phyloP scores from a whole-genome alignment of 148 eudicot genomes.

The Oxyria digyna region DNA sequence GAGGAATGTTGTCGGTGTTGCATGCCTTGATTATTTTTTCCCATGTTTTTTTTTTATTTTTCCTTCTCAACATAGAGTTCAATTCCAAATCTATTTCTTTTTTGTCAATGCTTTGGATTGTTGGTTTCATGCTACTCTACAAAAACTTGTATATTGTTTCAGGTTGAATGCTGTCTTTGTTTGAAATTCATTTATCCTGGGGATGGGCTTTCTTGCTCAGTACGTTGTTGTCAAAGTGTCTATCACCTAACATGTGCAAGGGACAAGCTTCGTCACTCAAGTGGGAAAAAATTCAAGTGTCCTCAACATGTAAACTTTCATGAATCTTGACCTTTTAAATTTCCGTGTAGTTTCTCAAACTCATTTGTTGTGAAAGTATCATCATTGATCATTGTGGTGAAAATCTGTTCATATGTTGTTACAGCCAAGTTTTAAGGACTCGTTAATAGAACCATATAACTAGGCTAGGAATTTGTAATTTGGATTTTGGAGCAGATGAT shows the following conservation, averaged over 20 bases:
- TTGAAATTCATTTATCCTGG: slow-evolving; percentile 39
- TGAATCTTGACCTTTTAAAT: background rate
- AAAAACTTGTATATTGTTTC: slow-evolving; percentile 6
- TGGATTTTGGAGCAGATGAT: too few species aligned
- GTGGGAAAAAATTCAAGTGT: slow-evolving; percentile 51
- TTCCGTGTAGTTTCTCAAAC: background rate
- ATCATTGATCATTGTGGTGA: background rate
- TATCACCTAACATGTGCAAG: slow-evolving; percentile 59
- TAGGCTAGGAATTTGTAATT: background rate
- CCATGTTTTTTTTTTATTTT: background rate
- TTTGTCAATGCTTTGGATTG: background rate
- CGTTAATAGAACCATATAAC: background rate
- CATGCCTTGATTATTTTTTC: background rate
- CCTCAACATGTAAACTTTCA: slow-evolving; percentile 65
- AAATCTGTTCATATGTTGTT: background rate
- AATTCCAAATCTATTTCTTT: background rate
- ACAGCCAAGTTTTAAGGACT: background rate
- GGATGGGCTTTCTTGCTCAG: slow-evolving; percentile 49
- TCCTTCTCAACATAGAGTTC: background rate
- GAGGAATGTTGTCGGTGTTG: background rate
- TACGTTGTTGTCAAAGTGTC: slow-evolving; percentile 41
- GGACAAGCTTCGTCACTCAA: slow-evolving; percentile 22
- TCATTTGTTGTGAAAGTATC: background rate
- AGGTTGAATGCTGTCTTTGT: slow-evolving; percentile 64
- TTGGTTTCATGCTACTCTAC: background rate